These are phyloP conservation scores for Thozetella sp. DNA, from an alignment of 495 filamentous ascomycete genomes.

Conservation along the genomic window DNA sequence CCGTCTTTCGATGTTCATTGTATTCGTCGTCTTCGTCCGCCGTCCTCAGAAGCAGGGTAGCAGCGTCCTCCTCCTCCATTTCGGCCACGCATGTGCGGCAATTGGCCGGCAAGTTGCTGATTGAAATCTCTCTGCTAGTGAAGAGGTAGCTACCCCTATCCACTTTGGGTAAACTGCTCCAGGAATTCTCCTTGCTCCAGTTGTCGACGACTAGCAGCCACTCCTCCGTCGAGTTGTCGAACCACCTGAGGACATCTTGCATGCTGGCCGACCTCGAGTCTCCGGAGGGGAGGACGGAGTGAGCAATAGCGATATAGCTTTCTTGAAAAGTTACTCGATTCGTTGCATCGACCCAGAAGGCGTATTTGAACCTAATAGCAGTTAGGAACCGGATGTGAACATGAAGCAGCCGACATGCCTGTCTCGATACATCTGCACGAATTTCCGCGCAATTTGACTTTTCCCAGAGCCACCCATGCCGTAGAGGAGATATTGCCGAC, in stretches of 20 bases:
- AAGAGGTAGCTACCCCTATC: slow-evolving; percentile 22
- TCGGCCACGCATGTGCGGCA: slow-evolving; percentile 5
- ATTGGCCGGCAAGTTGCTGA: background rate
- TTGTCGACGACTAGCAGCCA: slow-evolving; percentile 24
- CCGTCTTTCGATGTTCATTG: background rate
- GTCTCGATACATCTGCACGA: slow-evolving; percentile 5
- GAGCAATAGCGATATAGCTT: slow-evolving; percentile 12
- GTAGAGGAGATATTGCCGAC: slow-evolving; percentile 15
- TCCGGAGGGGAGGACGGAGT: background rate
- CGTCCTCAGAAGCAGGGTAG: slow-evolving; percentile 14
- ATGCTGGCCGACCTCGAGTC: too few relatives aligned
- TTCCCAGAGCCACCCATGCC: slow-evolving; percentile 24
- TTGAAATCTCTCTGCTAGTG: slow-evolving; percentile 8
- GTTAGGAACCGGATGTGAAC: background rate
- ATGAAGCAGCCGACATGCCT: background rate
- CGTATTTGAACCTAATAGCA: slow-evolving; percentile 9
- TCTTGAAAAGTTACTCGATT: slow-evolving; percentile 6
- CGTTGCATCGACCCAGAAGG: slow-evolving; percentile 19
- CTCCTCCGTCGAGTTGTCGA: slow-evolving; percentile 9
- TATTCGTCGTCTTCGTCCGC: slow-evolving; percentile 1
- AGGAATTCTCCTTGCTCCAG: background rate
- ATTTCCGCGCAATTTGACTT: slow-evolving; percentile 18
- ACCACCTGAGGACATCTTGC: slow-evolving; percentile 8
- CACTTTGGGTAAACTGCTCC: background rate
- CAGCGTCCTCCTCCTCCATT: slow-evolving; percentile 10